Conservation (phyloP, 2,329 filamentous ascomycete species). For the Ramichloridium luteum region DNA sequence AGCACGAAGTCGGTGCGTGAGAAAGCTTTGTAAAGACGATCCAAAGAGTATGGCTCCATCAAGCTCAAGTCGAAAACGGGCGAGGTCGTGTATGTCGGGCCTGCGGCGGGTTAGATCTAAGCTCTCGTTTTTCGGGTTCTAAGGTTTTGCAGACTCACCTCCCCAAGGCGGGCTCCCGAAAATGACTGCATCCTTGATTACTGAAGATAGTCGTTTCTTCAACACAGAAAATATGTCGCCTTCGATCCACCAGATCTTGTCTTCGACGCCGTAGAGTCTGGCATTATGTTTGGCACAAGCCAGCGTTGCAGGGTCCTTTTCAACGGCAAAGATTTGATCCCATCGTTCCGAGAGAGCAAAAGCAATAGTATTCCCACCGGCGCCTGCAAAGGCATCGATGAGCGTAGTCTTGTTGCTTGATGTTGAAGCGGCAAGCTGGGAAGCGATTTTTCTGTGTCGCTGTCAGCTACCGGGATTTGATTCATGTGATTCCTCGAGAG, state of each 20-base stretch:
- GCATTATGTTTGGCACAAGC: slow-evolving; percentile 91
- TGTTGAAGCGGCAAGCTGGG: slow-evolving; percentile 48
- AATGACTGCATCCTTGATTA: slow-evolving; percentile 43
- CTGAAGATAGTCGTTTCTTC: slow-evolving; percentile 37
- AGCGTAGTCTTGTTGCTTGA: slow-evolving; percentile 50
- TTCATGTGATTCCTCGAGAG: too few species aligned
- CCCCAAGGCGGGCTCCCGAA: slow-evolving; percentile 66
- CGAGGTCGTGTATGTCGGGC: slow-evolving; percentile 49
- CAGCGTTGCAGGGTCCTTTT: slow-evolving; percentile 67
- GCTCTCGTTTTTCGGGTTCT: slow-evolving; percentile 3
- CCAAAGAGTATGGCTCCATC: slow-evolving; percentile 79
- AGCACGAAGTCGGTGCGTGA: slow-evolving; percentile 49
- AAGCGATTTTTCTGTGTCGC: slow-evolving; percentile 61
- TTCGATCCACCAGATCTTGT: slow-evolving; percentile 72
- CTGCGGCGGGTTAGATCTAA: slow-evolving; percentile 25
- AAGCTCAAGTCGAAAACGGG: slow-evolving; percentile 68
- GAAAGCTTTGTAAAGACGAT: slow-evolving; percentile 51
- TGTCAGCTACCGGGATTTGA: not conserved
- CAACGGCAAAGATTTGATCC: slow-evolving; percentile 76
- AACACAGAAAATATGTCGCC: slow-evolving; percentile 77
- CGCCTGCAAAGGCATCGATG: slow-evolving; percentile 82
- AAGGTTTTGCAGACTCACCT: too few species aligned
- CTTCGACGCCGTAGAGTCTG: slow-evolving; percentile 63
- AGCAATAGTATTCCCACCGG: slow-evolving; percentile 89
- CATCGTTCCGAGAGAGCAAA: slow-evolving; percentile 73